These are phyloP conservation scores for Saprolegnia parasitica DNA, from an alignment of 352 stramenopile genomes.

Conservation along the genomic window DNA sequence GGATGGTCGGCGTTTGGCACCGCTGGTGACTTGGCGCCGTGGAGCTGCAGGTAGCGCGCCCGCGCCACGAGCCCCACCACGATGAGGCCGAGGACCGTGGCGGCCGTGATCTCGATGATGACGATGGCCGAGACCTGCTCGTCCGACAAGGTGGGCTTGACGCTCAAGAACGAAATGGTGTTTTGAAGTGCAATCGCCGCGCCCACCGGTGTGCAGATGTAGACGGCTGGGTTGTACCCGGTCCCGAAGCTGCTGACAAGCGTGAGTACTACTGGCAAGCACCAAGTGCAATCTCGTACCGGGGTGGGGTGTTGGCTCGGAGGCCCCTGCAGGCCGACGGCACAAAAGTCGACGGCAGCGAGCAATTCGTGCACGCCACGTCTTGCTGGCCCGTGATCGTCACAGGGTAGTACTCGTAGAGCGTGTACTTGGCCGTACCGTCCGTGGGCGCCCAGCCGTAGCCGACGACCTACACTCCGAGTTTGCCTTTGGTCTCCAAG, in stretches of 20 bases:
- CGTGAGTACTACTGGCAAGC: too few relatives aligned
- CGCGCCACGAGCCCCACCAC: not conserved
- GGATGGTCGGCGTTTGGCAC: not conserved
- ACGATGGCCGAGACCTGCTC: not conserved
- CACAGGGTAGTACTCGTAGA: constrained; percentile 22
- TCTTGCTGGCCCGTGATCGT: constrained; percentile 5
- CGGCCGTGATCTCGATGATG: not conserved
- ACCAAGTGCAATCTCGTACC: constrained; percentile 16
- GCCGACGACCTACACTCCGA: constrained; percentile 17
- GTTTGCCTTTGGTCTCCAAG: not conserved
- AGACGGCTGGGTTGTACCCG: not conserved
- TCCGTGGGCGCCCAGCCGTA: constrained; percentile 9
- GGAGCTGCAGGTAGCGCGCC: not conserved
- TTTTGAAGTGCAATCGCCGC: not conserved
- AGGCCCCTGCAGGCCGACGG: not conserved
- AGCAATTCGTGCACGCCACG: not conserved
- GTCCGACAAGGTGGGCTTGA: not conserved
- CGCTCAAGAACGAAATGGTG: not conserved
- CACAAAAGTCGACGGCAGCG: not conserved
- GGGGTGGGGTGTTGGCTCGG: not conserved
- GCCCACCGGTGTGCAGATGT: constrained; percentile 16
- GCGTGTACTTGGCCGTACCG: constrained; percentile 21
- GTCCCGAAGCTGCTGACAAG: constrained; percentile 10
- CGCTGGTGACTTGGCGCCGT: too few relatives aligned
- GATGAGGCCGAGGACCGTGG: not conserved